These are phyloP conservation scores for Hymenotorrendiella dingleyae DNA, from an alignment of 2,329 filamentous ascomycete species.

Conservation along the genomic window DNA sequence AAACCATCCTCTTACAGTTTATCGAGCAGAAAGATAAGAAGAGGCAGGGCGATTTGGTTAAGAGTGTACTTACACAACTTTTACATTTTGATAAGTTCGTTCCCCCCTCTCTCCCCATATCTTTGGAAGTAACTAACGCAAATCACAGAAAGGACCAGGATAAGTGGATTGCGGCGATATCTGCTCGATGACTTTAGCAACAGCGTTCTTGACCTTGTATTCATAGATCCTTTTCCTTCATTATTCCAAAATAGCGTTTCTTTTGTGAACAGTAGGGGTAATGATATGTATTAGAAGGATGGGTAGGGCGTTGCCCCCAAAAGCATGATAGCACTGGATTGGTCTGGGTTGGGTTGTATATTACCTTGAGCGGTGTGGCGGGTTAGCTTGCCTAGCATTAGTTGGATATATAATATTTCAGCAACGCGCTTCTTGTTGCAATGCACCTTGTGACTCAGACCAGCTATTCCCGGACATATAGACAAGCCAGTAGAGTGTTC, in stretches of 20 bases:
- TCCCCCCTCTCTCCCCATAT: not conserved
- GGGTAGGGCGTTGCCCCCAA: no score
- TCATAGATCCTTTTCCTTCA: not conserved
- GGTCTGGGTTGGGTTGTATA: no score
- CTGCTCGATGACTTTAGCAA: slow-evolving; percentile 11
- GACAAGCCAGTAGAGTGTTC: no score
- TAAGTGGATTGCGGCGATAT: slow-evolving; percentile 75
- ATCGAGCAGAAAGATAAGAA: slow-evolving; percentile 75
- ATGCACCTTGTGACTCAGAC: no score
- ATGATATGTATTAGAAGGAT: no score
- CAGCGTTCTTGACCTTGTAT: not conserved
- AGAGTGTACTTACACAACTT: slow-evolving; percentile 67
- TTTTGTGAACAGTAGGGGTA: not conserved
- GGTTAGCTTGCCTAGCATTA: no score
- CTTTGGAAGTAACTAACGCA: slow-evolving; percentile 9
- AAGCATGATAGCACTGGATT: no score
- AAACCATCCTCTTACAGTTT: slow-evolving; percentile 77
- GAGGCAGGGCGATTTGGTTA: slow-evolving; percentile 66
- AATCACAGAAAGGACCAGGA: slow-evolving; percentile 64
- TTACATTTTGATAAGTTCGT: slow-evolving; percentile 71
- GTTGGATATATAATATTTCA: no score
- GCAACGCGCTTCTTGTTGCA: no score
- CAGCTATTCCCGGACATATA: no score
- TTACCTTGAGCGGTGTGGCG: no score
- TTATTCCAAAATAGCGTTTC: not conserved